Evolutionary conservation across 148 eudicot species (phyloP), one percentile per base, ranked within the genome.

Genomic region (Chenopodium quinoa): DNA sequence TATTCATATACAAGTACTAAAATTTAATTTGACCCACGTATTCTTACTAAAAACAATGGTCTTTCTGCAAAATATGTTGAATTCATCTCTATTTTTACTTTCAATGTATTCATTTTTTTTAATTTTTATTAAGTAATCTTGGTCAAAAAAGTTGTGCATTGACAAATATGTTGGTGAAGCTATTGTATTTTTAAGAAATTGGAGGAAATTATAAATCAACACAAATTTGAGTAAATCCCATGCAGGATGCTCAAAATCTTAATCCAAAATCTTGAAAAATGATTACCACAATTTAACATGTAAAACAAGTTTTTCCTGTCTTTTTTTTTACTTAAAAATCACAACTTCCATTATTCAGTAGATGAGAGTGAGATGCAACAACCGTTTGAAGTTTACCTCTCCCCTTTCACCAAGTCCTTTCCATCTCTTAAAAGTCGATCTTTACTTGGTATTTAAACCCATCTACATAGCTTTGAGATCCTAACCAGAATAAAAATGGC

Each of bases 401-500:
- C 91, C 85, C 86, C 86, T 78, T 83, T 83, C 88, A 91, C 92
- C 92, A 89, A 87, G 85, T 47, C 60, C 40, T 40, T 68, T 79
- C 20, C 10, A 75, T 83, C 79, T 79, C 77, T 67, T 78, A 78
- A 34, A 73, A 40, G 58, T 58, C 25, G 54, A 48, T 81, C 71
- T 54, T 67, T 50, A 23, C 80, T 73, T 50, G 9, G 73, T 40
- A 23, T 68, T 75, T 81, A 78, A 73, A 76, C 46, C 20, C 60
- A 77, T 20, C 80, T 77, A 12, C 75, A 78, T 27, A 19, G 5
- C 76, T 65, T 31, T 44, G 25, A n/a, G 72, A 50, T 47, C 76
- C 27, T 46, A 40, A 82, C 31, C 25, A 25, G 74, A 25, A 29
- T 2, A 81, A 79, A 77, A 72, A 90, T 90, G 97, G 87, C 82